Evolutionary conservation across 345 rosid species (phyloP).

Genomic region (Eucalyptus tenuipes): DNA sequence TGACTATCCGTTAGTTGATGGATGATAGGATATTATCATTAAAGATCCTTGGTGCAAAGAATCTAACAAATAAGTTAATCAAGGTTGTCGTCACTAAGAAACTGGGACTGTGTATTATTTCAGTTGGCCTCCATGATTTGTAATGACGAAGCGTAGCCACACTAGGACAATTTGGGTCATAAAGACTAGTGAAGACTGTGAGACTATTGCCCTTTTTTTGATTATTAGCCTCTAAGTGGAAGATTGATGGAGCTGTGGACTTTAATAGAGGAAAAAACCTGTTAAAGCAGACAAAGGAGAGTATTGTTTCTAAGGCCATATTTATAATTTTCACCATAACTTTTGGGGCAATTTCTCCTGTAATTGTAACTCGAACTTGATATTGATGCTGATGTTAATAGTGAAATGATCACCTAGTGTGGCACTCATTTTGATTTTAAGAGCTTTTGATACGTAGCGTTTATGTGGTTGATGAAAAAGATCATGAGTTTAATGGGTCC

Average conservation of each 20-base stretch:
- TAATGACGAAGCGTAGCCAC: neutral
- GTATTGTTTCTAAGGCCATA: neutral
- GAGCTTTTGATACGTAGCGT: no score
- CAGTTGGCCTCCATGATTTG: neutral
- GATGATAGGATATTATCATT: neutral
- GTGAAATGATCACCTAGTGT: neutral
- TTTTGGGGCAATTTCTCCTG: neutral
- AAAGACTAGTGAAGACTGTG: neutral
- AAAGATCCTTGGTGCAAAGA: neutral
- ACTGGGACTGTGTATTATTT: no score
- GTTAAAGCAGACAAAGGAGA: neutral
- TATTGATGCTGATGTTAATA: neutral
- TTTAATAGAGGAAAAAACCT: neutral
- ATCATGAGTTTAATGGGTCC: neutral
- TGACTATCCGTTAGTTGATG: neutral
- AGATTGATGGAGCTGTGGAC: rapidly evolving
- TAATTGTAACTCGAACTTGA: neutral
- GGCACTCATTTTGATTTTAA: neutral
- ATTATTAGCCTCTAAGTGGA: neutral
- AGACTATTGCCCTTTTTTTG: neutral
- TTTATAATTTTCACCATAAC: neutral
- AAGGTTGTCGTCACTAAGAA: neutral
- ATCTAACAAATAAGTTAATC: neutral
- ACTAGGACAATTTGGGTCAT: neutral
- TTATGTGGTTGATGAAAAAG: neutral